A percentile compares a stretch with the other conserved stretches of the same genome.
phyloP scores from a whole-genome alignment of 1,139 yeast genomes.

The Wickerhamomyces sp. region DNA sequence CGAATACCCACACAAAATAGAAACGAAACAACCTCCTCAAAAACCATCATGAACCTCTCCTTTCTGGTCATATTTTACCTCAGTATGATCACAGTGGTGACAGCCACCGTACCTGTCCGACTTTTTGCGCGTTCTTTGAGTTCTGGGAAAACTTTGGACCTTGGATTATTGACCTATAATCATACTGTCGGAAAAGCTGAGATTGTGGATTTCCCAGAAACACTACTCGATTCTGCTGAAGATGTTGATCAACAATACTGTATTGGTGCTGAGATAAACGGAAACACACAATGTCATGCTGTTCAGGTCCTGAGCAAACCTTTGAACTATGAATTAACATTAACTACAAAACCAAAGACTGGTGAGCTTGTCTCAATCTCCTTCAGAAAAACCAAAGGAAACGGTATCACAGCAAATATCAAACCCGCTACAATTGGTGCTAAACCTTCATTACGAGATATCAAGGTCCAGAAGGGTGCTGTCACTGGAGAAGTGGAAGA shows the following conservation, averaged over 20 bases:
- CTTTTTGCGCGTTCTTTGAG: conserved; percentile 4
- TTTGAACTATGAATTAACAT: conserved; percentile 7
- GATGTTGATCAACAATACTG: conserved; percentile 9
- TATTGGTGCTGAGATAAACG: conserved; percentile 16
- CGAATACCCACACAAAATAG: not conserved
- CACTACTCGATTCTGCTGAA: conserved; percentile 1
- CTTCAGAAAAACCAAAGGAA: conserved; percentile 2
- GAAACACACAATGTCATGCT: conserved; percentile 14
- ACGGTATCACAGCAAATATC: conserved; percentile 9
- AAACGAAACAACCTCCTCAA: too few species aligned
- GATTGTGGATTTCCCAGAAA: conserved; percentile 6
- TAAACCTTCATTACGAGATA: conserved; percentile 4
- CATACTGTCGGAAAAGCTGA: conserved; percentile 2
- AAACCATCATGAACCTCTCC: not conserved
- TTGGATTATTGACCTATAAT: conserved; percentile 7
- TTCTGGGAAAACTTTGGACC: not conserved
- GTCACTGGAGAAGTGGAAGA: conserved; percentile 1
- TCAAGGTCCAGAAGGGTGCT: not conserved
- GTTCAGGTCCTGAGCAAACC: conserved; percentile 7
- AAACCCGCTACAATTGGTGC: conserved; percentile 7
- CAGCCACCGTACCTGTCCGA: conserved; percentile 1
- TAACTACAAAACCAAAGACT: conserved; percentile 9
- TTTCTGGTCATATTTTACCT: not conserved
- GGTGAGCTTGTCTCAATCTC: conserved; percentile 11
- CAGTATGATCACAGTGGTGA: not conserved